Conservation (phyloP, 768 basidiomycete species). For the Macrolepiota dolichaula region DNA sequence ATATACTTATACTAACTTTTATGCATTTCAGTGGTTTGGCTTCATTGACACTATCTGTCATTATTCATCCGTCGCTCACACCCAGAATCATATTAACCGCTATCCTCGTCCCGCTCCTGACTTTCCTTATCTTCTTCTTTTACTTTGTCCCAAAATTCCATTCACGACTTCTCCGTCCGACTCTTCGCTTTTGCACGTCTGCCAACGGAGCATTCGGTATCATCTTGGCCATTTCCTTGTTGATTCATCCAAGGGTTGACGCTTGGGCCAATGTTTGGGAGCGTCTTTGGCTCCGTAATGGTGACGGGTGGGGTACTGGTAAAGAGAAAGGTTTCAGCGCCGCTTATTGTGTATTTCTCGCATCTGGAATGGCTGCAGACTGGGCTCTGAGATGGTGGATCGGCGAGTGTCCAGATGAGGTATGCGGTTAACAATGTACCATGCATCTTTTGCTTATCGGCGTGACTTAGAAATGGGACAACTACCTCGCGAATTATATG, state of each 20-base stretch:
- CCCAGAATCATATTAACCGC: slow-evolving; percentile 41
- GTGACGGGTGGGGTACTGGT: slow-evolving; percentile 45
- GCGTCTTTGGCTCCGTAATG: slow-evolving; percentile 50
- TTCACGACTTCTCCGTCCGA: slow-evolving; percentile 36
- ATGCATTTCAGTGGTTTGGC: slow-evolving; percentile 40
- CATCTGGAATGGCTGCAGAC: slow-evolving; percentile 44
- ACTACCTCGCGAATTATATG: slow-evolving; percentile 58
- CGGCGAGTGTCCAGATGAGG: slow-evolving; percentile 71
- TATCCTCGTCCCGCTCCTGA: slow-evolving; percentile 29
- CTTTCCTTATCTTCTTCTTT: slow-evolving; percentile 33
- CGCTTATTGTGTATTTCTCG: slow-evolving; percentile 49
- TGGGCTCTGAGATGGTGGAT: slow-evolving; percentile 52
- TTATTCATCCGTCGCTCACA: slow-evolving; percentile 50
- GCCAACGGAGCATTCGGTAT: slow-evolving; percentile 58
- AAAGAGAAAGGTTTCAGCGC: slow-evolving; percentile 59
- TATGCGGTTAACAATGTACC: slow-evolving; percentile 19
- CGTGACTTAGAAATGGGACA: slow-evolving; percentile 61
- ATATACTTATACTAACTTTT: not conserved
- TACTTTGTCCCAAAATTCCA: slow-evolving; percentile 44
- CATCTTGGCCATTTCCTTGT: slow-evolving; percentile 48
- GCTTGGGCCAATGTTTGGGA: slow-evolving; percentile 63
- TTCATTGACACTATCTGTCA: slow-evolving; percentile 34
- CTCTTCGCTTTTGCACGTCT: slow-evolving; percentile 48
- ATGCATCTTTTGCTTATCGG: not conserved
- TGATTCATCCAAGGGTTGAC: slow-evolving; percentile 38